Base-by-base conservation (phyloP, 2,329 filamentous ascomycete genomes). In the Thelonectria olida region DNA sequence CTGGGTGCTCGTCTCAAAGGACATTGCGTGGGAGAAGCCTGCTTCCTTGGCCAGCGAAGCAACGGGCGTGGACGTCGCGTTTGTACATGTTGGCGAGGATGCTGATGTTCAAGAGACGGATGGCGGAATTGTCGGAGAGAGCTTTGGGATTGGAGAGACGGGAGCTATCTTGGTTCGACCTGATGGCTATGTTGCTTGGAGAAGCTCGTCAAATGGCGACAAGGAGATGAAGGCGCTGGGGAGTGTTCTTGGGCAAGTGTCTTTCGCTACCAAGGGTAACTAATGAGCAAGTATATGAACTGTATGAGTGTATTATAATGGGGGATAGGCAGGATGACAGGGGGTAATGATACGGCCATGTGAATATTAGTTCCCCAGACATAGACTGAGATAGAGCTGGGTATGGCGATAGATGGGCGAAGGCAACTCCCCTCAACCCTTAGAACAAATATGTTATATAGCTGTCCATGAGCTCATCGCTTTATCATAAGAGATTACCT, bases 181-280 rank as follows among this genome's bases (percentile, higher is more conserved):
- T 0, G 66, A 67, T 34, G 65, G 63, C 0, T 58, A 64, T 10
- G 5, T 66, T 25, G 58, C 66, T 4, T 68, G 66, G 65, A 54
- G 60, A 34, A 49, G 5, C 6, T 7, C 31, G 13, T 41, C 23
- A 19, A 53, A 41, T 10, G 9, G 13, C 6, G 31, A 15, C 17
- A 34, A 19, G 25, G 41, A 47, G 23, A n/a, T 36, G 31, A 36
- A 41, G 31, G 34, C 20, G 7, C 34, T 58, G 13, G 28, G 15
- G 6, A 7, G 27, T 19, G 49, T n/a, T 17, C 55, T 58, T 39
- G 23, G 7, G 3, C 20, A 10, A n/a, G 41, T 53, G 9, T 48
- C 55, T 1, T 58, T 20, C 20, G 41, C 49, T 12, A 13, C 10
- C 2, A 53, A 54, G 39, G 39, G 38, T 10, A 28, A 34, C 25